Percentiles rank a stretch among this genome's conserved stretches.
phyloP scores from a whole-genome alignment of 2,329 filamentous ascomycete genomes.

The Colletotrichum sp. region DNA sequence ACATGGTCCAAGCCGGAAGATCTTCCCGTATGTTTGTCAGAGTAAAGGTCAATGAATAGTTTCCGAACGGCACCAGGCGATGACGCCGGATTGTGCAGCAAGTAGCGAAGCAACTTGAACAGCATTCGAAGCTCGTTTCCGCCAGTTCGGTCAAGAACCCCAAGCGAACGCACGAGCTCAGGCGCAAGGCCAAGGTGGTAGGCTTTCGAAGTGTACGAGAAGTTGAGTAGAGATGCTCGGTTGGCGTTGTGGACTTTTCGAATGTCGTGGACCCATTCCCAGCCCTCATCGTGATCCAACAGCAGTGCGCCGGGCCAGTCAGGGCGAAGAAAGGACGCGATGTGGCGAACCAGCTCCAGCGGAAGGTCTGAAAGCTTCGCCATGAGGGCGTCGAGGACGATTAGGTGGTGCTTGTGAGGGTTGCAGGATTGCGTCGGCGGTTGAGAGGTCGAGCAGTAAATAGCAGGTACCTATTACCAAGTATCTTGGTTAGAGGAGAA shows the following conservation, averaged over 20 bases:
- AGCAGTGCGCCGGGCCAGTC: neutral
- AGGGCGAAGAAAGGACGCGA: neutral
- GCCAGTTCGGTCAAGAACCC: neutral
- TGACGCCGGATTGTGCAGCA: neutral
- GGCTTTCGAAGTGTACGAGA: neutral
- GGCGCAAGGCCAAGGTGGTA: neutral
- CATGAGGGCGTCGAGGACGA: neutral
- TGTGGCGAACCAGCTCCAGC: neutral
- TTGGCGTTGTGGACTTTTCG: neutral
- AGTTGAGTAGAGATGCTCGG: neutral
- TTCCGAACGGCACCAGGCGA: neutral
- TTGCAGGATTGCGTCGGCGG: rapidly evolving
- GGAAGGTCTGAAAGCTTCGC: neutral
- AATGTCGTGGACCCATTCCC: neutral
- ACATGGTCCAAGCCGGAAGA: rapidly evolving
- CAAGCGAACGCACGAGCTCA: neutral
- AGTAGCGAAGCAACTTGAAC: neutral
- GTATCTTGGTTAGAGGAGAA: neutral
- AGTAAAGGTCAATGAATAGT: neutral
- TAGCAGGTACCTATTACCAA: rapidly evolving
- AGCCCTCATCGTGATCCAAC: neutral
- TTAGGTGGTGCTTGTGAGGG: rapidly evolving
- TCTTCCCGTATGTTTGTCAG: rapidly evolving
- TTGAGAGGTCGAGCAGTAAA: neutral
- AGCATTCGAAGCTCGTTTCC: neutral